Base-by-base conservation (phyloP, 768 basidiomycete genomes). In the Suillus bovinus region DNA sequence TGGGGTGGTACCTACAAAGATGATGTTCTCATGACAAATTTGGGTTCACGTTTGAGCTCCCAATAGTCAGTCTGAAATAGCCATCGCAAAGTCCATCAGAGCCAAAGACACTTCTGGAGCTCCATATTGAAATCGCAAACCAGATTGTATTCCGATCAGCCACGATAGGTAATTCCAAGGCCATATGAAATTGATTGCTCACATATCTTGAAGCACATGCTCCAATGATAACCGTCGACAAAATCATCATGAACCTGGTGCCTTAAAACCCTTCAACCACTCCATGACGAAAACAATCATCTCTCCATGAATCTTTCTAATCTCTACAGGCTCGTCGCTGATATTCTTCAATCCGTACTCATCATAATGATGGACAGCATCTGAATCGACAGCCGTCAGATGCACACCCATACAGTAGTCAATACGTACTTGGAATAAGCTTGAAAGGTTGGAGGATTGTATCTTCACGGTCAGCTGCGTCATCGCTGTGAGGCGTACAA, bases 361-460 rank as follows among this genome's bases (percentile, higher is more conserved):
- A 58, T 87, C 86, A 60, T 76, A 82, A 60, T 83, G 81, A 69
- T 96, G 94, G 11, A 91, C 87, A 41, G 80, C 91, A 60, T 80
- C 89, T 90, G 63, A 59, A 36, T 59, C 57, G 34, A 47, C 52
- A 33, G 24, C 27, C 20, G 34, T 62, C 50, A 67, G 44, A n/a
- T 47, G 22, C 4, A 47, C 36, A n/a, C 6, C 33, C 4, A 22
- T 14, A 36, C 20, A 10, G 17, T 8, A 44, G 47, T 41, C 36
- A 29, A 50, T 20, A 80, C 88, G 29, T 66, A 94, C 94, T 81
- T 11, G 89, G 88, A 62, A 97, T 97, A 46, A 96, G 69, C 72
- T 95, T 94, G 77, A 94, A 94, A 0, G 96, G 96, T 42, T 82
- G 80, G 39, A 86, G 69, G 17, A 87, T 74, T 1, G 93, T 94